Evolutionary conservation across 306 rosid species (phyloP), one percentile per base, ranked within the genome.

Genomic region (Quillaja saponaria): DNA sequence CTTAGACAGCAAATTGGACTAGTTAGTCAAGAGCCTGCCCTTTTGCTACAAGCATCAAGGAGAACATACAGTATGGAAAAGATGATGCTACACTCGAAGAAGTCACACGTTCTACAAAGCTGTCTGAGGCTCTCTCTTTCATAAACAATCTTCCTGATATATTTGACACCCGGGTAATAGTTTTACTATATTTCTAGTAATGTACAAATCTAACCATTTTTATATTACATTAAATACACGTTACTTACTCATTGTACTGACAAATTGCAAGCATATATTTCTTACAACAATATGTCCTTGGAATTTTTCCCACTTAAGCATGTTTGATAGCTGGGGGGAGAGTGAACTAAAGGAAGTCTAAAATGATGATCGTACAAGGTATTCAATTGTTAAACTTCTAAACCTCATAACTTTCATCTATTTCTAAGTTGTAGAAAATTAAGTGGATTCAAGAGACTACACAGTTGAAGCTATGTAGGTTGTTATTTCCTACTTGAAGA

Each of bases 21-120:
- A 13, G 99, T 92, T 37, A 92, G 84, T 60, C 99, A 92, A 72
- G 99, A 92, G 78, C 95, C 99, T 64, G 99, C 96, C 5, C 95
- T 92, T 62, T 92, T 53, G 92, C 96, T 45, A 83, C 99, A 18
- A 86, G 86, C 77, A 86, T 92, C 46, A 86, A 72, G 72, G 96
- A 89, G 71, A 92, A 92, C 73, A 92, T 92, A 49, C 80, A 86
- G 4, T 92, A 88, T 74, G 96, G 99, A 39, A 92, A 84, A 83
- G 88, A 85, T 37, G 87, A 88, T 73, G 96, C 99, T 66, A 76
- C 99, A 5, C 74, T 82, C 20, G 96, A 88, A 19, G 96, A 92
- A 39, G 77, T 92, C 46, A 78, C 76, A 34, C 89, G 83, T 8
- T 96, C 99, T 4, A 86, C 88, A 9, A 92, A 86, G 71, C 90